Conservation (phyloP, 441 rosid genomes). For the Pelargonium cotyledonis region DNA sequence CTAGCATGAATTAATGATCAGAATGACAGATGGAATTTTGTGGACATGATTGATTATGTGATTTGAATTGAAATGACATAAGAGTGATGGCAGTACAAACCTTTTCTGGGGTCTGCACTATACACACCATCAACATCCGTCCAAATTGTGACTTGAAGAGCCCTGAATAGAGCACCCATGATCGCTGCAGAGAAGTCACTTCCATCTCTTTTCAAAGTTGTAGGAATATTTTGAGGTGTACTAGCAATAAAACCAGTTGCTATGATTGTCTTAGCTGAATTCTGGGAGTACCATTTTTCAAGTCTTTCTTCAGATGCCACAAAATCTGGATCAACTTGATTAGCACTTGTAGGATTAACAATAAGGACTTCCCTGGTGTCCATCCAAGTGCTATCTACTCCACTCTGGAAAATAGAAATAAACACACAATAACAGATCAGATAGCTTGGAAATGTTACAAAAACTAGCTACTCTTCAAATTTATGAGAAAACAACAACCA, state of each 20-base stretch:
- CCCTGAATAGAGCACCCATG: constrained; percentile 79
- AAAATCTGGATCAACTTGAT: constrained; percentile 94
- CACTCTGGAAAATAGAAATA: constrained; percentile 38
- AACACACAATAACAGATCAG: constrained; percentile 9
- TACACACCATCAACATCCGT: constrained; percentile 97
- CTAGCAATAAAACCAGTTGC: constrained; percentile 99
- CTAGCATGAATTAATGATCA: background rate
- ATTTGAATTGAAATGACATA: background rate
- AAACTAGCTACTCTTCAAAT: background rate
- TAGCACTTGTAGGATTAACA: constrained; percentile 70
- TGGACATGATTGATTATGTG: background rate
- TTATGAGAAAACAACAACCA: constrained; percentile 8
- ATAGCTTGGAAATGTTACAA: constrained; percentile 9
- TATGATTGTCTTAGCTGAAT: constrained; percentile 52
- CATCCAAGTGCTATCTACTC: constrained; percentile 83
- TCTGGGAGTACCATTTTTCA: constrained; percentile 67
- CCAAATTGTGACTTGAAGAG: constrained; percentile 88
- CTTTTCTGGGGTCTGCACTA: constrained; percentile 98
- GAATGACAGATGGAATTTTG: background rate
- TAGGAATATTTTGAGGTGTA: constrained; percentile 85
- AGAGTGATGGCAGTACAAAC: constrained; percentile 32
- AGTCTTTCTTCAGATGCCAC: constrained; percentile 66
- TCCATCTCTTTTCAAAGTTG: constrained; percentile 95
- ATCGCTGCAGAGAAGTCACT: constrained; percentile 98
- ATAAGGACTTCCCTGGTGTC: constrained; percentile 91